A percentile compares a stretch with the other conserved stretches of the same genome.
Evolutionary conservation across 208 protist species (phyloP).

Genomic region (Trypanosoma melophagium): DNA sequence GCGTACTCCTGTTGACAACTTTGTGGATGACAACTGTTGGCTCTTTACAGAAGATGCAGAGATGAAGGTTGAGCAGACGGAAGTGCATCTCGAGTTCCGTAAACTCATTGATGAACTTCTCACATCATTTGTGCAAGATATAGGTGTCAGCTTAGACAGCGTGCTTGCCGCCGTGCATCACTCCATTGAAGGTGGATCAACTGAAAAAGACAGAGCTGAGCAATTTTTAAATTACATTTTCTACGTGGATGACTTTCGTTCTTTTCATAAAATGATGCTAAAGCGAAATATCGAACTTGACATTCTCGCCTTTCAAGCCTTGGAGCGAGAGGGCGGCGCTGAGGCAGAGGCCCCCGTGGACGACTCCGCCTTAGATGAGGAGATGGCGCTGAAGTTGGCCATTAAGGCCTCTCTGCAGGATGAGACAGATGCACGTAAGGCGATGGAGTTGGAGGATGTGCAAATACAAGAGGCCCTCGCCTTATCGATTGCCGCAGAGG

Average conservation of each 20-base stretch:
- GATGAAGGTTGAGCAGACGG: conserved; percentile 90
- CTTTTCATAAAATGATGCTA: conserved; percentile 91
- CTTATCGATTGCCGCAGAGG: conserved; percentile 50
- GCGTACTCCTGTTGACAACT: conserved; percentile 81
- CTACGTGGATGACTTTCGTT: conserved; percentile 82
- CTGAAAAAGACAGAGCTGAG: conserved; percentile 33
- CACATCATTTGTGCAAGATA: conserved; percentile 73
- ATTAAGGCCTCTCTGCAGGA: conserved; percentile 76
- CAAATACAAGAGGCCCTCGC: conserved; percentile 70
- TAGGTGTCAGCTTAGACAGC: conserved; percentile 64
- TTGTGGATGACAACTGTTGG: conserved; percentile 91
- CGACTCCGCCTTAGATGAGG: conserved; percentile 71
- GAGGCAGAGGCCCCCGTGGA: conserved; percentile 12
- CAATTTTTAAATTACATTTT: conserved; percentile 74
- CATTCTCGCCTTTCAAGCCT: conserved; percentile 60
- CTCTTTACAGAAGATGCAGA: conserved; percentile 86
- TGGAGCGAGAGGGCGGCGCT: conserved; percentile 20
- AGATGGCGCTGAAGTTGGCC: conserved; percentile 67
- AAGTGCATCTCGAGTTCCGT: conserved; percentile 78
- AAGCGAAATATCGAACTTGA: conserved; percentile 91
- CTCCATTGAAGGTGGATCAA: conserved; percentile 24
- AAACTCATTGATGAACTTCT: conserved; percentile 84
- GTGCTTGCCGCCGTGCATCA: conserved; percentile 49
- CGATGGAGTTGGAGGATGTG: conserved; percentile 66
- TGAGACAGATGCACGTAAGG: conserved; percentile 23